Evolutionary conservation across 176 grass and related monocot species (phyloP).

Genomic region (Zea luxurians): DNA sequence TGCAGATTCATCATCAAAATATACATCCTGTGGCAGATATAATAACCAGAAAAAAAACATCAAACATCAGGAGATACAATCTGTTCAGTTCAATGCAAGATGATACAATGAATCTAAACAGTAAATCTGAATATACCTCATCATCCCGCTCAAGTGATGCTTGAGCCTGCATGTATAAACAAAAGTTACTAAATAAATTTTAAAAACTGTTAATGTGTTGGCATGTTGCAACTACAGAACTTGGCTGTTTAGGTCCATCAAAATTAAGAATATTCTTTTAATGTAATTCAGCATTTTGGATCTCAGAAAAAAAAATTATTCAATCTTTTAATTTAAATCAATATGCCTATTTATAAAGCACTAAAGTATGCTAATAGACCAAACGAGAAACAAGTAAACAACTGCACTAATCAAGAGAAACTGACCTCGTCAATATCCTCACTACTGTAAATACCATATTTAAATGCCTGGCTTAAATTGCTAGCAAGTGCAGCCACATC

Average conservation of each 20-base stretch:
- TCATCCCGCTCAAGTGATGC: constrained; percentile 75
- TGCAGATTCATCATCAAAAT: constrained; percentile 98
- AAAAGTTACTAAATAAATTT: constrained; percentile 16
- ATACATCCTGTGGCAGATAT: constrained; percentile 68
- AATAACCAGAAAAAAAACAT: constrained; percentile 5
- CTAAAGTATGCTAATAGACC: not conserved
- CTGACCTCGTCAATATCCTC: constrained; percentile 90
- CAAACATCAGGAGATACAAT: not conserved
- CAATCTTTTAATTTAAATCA: constrained; percentile 5
- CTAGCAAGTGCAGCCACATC: constrained; percentile 96
- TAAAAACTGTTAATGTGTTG: not conserved
- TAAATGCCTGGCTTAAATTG: constrained; percentile 91
- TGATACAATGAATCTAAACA: constrained; percentile 25
- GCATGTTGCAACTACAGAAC: constrained; percentile 6
- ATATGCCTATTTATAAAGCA: not conserved
- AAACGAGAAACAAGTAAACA: constrained; percentile 31
- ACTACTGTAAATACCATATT: constrained; percentile 77
- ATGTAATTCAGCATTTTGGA: not conserved
- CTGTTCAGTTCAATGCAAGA: constrained; percentile 3
- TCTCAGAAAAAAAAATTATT: constrained; percentile 4
- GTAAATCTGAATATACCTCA: constrained; percentile 56
- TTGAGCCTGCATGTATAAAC: constrained; percentile 68
- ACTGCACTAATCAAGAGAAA: constrained; percentile 19
- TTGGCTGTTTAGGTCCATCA: not conserved
- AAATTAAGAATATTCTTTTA: constrained; percentile 9